These are phyloP conservation scores for Ambrosia artemisiifolia DNA, from an alignment of 129 eudicot genomes.

Conservation along the genomic window DNA sequence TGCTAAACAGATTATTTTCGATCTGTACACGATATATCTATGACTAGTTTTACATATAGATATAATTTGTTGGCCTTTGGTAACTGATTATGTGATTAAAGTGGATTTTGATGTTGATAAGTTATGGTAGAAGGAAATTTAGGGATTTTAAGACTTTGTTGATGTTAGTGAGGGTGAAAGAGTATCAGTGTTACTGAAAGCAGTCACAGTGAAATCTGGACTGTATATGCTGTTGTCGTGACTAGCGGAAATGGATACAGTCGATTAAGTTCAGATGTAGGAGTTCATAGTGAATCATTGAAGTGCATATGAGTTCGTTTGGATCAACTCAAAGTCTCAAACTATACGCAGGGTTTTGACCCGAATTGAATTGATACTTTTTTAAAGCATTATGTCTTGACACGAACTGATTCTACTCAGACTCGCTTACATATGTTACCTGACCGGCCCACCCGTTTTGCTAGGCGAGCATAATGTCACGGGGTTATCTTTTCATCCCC, in stretches of 20 bases:
- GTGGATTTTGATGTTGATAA: constrained; percentile 1
- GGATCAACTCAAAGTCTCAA: too few relatives aligned
- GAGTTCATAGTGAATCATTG: constrained; percentile 5
- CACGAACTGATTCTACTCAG: too few relatives aligned
- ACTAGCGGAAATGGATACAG: constrained; percentile 5
- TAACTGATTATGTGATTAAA: constrained; percentile 8
- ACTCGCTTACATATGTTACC: too few relatives aligned
- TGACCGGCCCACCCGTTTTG: too few relatives aligned
- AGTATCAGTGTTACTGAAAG: not conserved
- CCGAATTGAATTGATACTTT: too few relatives aligned
- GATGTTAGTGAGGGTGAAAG: not conserved
- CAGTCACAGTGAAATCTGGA: constrained; percentile 10
- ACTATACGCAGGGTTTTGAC: too few relatives aligned
- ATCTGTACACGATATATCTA: too few relatives aligned
- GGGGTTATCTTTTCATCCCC: too few relatives aligned
- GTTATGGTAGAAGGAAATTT: constrained; percentile 1
- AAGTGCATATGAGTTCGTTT: not conserved
- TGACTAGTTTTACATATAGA: too few relatives aligned
- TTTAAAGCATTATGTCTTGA: too few relatives aligned
- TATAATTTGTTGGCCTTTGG: not conserved
- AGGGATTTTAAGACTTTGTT: constrained; percentile 4
- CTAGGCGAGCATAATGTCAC: constrained; percentile 8
- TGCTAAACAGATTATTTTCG: not conserved
- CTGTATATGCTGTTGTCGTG: not conserved
- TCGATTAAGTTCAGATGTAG: constrained; percentile 7